phyloP scores from a whole-genome alignment of 495 filamentous ascomycete genomes.

The Penicillium pancosmium region DNA sequence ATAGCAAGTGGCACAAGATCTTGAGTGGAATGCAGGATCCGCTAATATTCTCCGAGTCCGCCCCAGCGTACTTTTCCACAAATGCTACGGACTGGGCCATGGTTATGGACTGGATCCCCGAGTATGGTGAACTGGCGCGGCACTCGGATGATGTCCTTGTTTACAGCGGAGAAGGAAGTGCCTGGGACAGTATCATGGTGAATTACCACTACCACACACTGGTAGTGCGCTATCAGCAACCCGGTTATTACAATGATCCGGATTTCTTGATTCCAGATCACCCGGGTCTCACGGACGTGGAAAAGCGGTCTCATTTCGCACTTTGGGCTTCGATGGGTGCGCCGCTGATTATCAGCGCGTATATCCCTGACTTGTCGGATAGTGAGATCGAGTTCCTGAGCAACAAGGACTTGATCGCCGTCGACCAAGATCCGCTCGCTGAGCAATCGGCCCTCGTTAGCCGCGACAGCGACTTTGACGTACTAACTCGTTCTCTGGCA shows the following conservation, averaged over 20 bases:
- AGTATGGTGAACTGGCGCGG: constrained; percentile 41
- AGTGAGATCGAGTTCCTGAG: constrained; percentile 37
- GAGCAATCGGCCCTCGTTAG: constrained; percentile 45
- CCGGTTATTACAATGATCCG: constrained; percentile 48
- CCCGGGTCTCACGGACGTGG: constrained; percentile 34
- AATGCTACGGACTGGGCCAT: constrained; percentile 43
- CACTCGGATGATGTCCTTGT: constrained; percentile 47
- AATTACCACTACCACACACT: constrained; percentile 42
- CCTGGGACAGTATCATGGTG: constrained; percentile 48
- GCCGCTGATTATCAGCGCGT: constrained; percentile 46
- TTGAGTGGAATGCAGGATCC: constrained; percentile 36
- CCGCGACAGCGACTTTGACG: constrained; percentile 35
- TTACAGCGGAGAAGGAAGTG: constrained; percentile 32
- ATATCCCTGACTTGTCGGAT: constrained; percentile 36
- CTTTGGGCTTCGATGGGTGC: constrained; percentile 44
- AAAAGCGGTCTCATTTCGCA: constrained; percentile 46
- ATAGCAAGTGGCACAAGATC: constrained; percentile 38
- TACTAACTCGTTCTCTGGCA: constrained; percentile 33
- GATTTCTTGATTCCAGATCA: constrained; percentile 49
- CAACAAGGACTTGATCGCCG: constrained; percentile 41
- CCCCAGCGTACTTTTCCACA: constrained; percentile 43
- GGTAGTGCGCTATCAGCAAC: constrained; percentile 43
- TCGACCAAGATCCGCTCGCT: constrained; percentile 44
- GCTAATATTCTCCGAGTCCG: constrained; percentile 46
- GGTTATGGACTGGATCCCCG: constrained; percentile 44